Conservation (phyloP, 139 green algal genomes). For the Choricystis sp. region DNA sequence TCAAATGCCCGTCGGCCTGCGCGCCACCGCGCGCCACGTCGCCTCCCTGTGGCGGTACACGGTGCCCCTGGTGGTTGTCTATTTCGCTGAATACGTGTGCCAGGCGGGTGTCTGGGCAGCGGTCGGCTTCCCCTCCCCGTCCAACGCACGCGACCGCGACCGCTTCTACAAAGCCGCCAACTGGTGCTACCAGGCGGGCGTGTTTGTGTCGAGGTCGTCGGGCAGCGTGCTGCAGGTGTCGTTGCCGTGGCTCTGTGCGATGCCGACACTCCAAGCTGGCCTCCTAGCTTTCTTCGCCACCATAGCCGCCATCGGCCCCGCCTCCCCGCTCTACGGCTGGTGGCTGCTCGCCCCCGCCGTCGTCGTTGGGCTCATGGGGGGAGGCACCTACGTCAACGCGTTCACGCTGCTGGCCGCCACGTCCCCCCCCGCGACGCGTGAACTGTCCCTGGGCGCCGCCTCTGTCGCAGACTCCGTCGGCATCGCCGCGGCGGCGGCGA, state of each 20-base stretch:
- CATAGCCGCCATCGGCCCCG: constrained; percentile 17
- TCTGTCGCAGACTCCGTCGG: constrained; percentile 36
- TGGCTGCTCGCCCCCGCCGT: constrained; percentile 29
- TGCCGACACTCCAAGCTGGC: constrained; percentile 31
- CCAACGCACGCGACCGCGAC: constrained; percentile 12
- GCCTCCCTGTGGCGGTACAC: constrained; percentile 36
- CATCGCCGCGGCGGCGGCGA: constrained; percentile 30
- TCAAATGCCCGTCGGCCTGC: not conserved
- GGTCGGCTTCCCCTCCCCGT: constrained; percentile 14
- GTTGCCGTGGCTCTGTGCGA: constrained; percentile 26
- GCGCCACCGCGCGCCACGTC: not conserved
- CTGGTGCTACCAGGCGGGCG: constrained; percentile 40
- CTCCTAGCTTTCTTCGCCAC: constrained; percentile 37
- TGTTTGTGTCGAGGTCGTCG: constrained; percentile 39
- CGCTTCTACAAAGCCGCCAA: constrained; percentile 34
- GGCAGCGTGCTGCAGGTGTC: constrained; percentile 32
- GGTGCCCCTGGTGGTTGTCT: constrained; percentile 37
- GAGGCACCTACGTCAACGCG: constrained; percentile 45
- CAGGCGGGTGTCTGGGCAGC: constrained; percentile 40
- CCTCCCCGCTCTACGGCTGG: constrained; percentile 36
- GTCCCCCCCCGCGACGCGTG: constrained; percentile 14
- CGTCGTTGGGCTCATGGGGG: constrained; percentile 32
- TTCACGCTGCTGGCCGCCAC: constrained; percentile 34
- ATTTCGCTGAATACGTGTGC: constrained; percentile 45
- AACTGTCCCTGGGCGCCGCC: constrained; percentile 38